Conservation (phyloP, 257 asterid species). For the Solanum sitiens region DNA sequence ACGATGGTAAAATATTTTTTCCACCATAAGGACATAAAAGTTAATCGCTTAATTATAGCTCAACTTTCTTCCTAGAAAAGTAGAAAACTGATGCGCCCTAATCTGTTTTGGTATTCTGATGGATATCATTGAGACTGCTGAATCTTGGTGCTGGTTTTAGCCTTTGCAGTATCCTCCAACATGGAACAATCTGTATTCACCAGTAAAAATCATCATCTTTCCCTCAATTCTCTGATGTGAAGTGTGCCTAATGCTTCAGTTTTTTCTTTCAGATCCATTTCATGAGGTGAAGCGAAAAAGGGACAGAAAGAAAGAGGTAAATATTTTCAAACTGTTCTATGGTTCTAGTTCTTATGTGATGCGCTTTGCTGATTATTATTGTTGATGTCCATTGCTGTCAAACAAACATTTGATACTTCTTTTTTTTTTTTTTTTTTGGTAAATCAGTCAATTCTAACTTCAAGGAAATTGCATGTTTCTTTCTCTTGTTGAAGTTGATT, state of each 20-base stretch:
- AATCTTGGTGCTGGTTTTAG: not conserved
- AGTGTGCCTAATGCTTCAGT: not conserved
- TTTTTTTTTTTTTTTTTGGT: not conserved
- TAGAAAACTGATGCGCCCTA: not conserved
- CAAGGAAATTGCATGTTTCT: not conserved
- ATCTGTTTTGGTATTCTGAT: not conserved
- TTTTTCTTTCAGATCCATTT: slow-evolving; percentile 60
- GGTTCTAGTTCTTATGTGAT: not conserved
- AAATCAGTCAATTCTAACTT: not conserved
- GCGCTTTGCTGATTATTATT: not conserved
- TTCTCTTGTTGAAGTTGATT: not conserved
- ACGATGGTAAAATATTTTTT: not conserved
- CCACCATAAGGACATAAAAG: not conserved
- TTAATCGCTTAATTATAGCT: not conserved
- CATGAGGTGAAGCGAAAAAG: slow-evolving; percentile 90
- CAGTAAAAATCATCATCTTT: not conserved
- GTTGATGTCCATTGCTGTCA: not conserved
- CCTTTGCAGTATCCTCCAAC: not conserved
- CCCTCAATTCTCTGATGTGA: not conserved
- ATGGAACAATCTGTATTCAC: not conserved
- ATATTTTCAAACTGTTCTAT: not conserved
- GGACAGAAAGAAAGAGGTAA: slow-evolving; percentile 82
- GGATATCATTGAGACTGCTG: not conserved
- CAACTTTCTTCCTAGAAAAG: not conserved
- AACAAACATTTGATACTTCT: not conserved